Evolutionary conservation across 192 early-diverging fungal genomes (phyloP), one percentile per base, ranked within the genome.

Genomic region (Phlyctochytrium planicorne): DNA sequence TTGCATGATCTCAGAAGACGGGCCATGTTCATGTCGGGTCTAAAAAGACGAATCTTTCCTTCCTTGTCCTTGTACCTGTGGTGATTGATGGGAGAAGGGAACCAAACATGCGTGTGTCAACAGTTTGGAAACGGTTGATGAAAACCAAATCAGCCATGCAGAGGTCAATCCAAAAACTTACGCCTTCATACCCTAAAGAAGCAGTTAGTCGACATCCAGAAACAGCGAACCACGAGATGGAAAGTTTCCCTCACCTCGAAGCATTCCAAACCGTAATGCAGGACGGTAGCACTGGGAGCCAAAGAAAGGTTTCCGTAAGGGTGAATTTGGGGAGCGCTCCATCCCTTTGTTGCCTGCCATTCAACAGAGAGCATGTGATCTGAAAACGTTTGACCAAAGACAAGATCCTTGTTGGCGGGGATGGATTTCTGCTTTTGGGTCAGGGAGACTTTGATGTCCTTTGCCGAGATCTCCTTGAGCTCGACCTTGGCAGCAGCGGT

Each of bases 21-120:
- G 74, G 81, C 82, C 94, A 98, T 98, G 87, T 98, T 98, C 92
- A 93, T 92, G 40, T 98, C 91, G 3, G 95, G 95, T n/a, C 95
- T 87, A 87, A 98, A 98, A 59, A 98, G 77, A 56, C 95, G 86
- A 63, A 94, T 91, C 60, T 87, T 87, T 29, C 93, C 93, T 1
- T 91, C 61, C 65, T 89, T 89, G 67, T 94, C 93, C 72, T 94
- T 93, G 83, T 93, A 98, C 31, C 94, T 71, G 53, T 30, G n/a
- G 25, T 33, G 23, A 30, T 17, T 20, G n/a, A n/a, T n/a, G n/a
- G n/a, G n/a, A n/a, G n/a, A n/a, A n/a, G n/a, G n/a, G n/a, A n/a
- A n/a, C n/a, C n/a, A n/a, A n/a, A n/a, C n/a, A n/a, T n/a, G n/a
- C n/a, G n/a, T n/a, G n/a, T n/a, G n/a, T n/a, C n/a, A n/a, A n/a